Base-by-base conservation (phyloP, 1,284 basidiomycete genomes). In the Pascua sp. region DNA sequence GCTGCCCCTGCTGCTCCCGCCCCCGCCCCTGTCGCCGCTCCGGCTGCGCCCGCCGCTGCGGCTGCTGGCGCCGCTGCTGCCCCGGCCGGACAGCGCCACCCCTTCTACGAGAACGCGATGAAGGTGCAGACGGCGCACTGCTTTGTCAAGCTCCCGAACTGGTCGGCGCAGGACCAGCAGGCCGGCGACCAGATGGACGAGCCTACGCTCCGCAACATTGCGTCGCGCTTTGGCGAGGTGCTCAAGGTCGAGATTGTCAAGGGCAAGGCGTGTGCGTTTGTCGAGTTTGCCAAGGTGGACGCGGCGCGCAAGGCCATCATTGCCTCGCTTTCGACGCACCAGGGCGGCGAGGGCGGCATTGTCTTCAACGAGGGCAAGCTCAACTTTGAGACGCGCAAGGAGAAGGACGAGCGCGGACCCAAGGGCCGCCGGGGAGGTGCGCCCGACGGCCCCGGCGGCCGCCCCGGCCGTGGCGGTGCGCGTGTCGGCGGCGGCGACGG, bases 231-330 rank as follows among this genome's bases (percentile, higher is more conserved):
- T 75, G 94, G 94, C 7, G 82, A 86, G 4, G 82, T 96, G 71
- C 90, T 89, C 77, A 90, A 93, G 50, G 79, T 92, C 49, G 92
- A 97, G 77, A 87, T 97, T 66, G 87, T 96, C 50, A 87, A 89
- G 62, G 72, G 70, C 72, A 95, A 92, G 77, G 91, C 90, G 0
- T 97, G 93, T 72, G 95, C 94, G 1, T 98, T 98, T 82, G 83
- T 94, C 68, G 94, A 98, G 76, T 98, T 95, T 79, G 77, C 76
- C 41, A 80, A 80, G 9, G 78, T 93, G 60, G 92, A 96, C 4
- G 80, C 84, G 32, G 95, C 95, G 13, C 84, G 86, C 65, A 85
- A 86, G 56, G 95, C 95, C 3, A 94, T 98, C 67, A 78, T 83
- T 24, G 83, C 86, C 4, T 89, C 86, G 42, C 76, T 93, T 49